Base-by-base conservation (phyloP, 345 rosid genomes). In the Hibiscus tridactylites region DNA sequence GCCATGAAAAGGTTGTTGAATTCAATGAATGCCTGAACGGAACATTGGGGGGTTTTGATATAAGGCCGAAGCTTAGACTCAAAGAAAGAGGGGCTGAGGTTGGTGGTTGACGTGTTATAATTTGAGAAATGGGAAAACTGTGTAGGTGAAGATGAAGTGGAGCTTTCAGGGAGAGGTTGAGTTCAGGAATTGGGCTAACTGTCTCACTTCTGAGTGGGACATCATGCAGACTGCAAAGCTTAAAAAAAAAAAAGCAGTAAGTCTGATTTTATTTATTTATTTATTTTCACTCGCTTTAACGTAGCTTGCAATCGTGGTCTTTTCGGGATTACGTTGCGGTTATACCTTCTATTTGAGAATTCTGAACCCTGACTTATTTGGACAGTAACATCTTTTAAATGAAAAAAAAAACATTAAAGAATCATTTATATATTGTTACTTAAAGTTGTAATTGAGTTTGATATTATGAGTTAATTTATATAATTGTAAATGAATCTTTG, bases 161-260 rank as follows among this genome's bases (percentile, higher is more conserved):
- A 79, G 90, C 88, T 91, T 85, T 89, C 95, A 79, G 31, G 49
- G 35, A 10, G 63, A 57, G 64, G 65, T 59, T 58, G 65, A 63
- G 2, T 70, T 70, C 49, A 6, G 29, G 58, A 46, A 60, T 46
- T 68, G 50, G 73, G 70, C 74, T 81, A 80, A 82, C 82, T 75
- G 73, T 71, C 71, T 59, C 35, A 35, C 26, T 31, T 53, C 49
- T 19, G 65, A 63, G 76, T 65, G 73, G 60, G 70, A 65, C 77
- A 63, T 70, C 69, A 15, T 61, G 74, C 65, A 62, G 26, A 19
- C 21, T 61, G 74, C 61, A 62, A 12, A 28, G n/a, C 33, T 16
- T 9, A 11, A 4, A 49, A 44, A 24, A 3, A 3, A 9, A 49
- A 44, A 24, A 1, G 19, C 2, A 24, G 3, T 24, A 46, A 35